Evolutionary conservation across 208 protist genomes (phyloP).

Genomic region (Trypanosomatidae sp.): DNA sequence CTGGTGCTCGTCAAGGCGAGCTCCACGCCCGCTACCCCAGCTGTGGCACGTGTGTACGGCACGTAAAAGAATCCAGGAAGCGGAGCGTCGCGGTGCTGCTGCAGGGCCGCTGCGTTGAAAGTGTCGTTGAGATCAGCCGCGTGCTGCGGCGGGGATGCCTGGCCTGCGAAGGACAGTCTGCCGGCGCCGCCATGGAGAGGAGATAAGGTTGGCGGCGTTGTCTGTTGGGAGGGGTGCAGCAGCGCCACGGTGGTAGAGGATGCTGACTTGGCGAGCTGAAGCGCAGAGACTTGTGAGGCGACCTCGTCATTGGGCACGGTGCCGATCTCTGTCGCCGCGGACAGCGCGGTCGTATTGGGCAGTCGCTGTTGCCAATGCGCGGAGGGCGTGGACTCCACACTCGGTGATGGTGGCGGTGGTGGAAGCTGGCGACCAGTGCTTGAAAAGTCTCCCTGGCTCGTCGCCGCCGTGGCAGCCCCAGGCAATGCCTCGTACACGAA

Average conservation of each 20-base stretch:
- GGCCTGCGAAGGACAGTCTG: neutral
- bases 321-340: neutral
- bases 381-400: neutral
- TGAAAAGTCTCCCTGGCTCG: slow-evolving; percentile 4
- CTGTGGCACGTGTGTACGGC: slow-evolving; percentile 8
- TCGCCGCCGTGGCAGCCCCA: slow-evolving; percentile 6
- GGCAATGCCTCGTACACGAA: slow-evolving; percentile 26
- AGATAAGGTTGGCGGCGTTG: neutral
- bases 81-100: neutral
- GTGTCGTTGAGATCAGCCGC: neutral
- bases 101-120: neutral
- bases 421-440: slow-evolving; percentile 2
- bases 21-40: neutral
- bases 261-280: neutral
- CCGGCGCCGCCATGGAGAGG: neutral
- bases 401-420: neutral
- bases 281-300: slow-evolving; percentile 9
- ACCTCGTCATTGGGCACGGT: slow-evolving; percentile 13
- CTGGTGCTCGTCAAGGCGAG: neutral
- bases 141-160: neutral
- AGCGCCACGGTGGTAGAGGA: neutral
- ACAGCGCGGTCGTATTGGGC: neutral
- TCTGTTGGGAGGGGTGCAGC: neutral
- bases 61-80: slow-evolving; percentile 22
- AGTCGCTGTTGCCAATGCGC: neutral